Base-by-base conservation (phyloP, 2,329 filamentous ascomycete species). In the Thermomyces lanuginosus region DNA sequence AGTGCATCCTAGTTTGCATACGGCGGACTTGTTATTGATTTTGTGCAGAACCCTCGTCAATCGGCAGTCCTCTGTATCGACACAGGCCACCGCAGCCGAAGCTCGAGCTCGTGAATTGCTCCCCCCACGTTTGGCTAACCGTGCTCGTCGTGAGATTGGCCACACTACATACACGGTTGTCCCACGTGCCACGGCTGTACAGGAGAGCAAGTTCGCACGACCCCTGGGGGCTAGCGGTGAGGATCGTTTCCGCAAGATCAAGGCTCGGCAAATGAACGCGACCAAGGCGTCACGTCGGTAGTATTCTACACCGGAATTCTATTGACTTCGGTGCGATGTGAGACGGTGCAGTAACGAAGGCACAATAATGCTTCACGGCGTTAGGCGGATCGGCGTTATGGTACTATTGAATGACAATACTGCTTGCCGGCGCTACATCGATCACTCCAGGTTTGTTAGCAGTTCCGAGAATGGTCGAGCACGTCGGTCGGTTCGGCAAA, bases 151-250 rank as follows among this genome's bases (percentile, higher is more conserved):
- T 36, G 63, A 73, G 36, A 59, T 60, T 24, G 64, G 62, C n/a
- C 57, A 67, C 18, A 65, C 64, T 25, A 71, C 63, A 12, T 76
- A 75, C 44, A 69, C 61, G 4, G 62, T 75, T 37, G 70, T 69
- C 24, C 71, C 71, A n/a, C 65, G 63, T 44, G 69, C 61, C 45
- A 69, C 62, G 22, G 47, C 58, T 26, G 45, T 58, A 8, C 47
- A 50, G 25, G 53, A 58, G 32, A 57, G 49, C 39, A 55, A 53
- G 30, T 61, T 56, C 40, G 53, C 57, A 6, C 53, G 56, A 34
- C 56, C 58, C 8, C 29, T 60, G 35, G 58, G 57, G 26, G 47
- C 55, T 24, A 59, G 56, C 31, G 56, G 57, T 34, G 58, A 61
- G 40, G 58, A 60, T 40, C 52, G 53, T 23, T 61, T 62, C 44